These are phyloP conservation scores for Omphalotus olearius DNA, from an alignment of 1,284 basidiomycete species.

Conservation along the genomic window DNA sequence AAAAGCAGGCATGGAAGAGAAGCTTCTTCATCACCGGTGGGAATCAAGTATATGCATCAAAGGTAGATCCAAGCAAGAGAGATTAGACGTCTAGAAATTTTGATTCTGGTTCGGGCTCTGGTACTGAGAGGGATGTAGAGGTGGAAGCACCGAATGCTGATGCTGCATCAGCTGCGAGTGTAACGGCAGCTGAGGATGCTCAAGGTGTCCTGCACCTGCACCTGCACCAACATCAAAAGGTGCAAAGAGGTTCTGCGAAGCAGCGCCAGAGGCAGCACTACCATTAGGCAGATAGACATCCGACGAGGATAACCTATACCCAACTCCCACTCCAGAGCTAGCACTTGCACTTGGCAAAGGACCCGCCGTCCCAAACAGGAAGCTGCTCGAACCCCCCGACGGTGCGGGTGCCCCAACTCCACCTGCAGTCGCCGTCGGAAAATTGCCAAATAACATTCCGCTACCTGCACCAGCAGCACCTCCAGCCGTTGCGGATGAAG, in stretches of 20 bases:
- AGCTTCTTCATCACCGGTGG: too few relatives aligned
- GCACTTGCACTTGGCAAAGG: constrained; percentile 3
- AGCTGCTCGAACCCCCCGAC: constrained; percentile 8
- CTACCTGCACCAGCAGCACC: constrained; percentile 25
- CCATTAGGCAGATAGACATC: constrained; percentile 4
- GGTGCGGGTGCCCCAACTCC: constrained; percentile 8
- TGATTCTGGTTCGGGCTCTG: constrained; percentile 8
- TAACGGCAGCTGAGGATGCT: constrained; percentile 25
- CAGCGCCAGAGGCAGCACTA: constrained; percentile 13
- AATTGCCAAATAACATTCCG: constrained; percentile 5
- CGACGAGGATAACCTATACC: constrained; percentile 29
- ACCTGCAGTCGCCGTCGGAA: not conserved
- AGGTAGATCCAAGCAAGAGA: too few relatives aligned
- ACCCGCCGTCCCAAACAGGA: not conserved
- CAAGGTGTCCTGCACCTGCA: constrained; percentile 40
- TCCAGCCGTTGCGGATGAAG: constrained; percentile 19
- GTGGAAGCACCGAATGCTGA: not conserved
- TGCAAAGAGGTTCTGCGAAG: constrained; percentile 44
- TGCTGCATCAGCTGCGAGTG: constrained; percentile 2
- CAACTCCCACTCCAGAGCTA: constrained; percentile 21
- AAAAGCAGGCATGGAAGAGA: too few relatives aligned
- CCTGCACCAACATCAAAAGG: constrained; percentile 54
- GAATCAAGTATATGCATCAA: too few relatives aligned
- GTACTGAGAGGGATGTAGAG: not conserved
- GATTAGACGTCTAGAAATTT: constrained; percentile 5